Evolutionary conservation across 306 rosid species (phyloP), one percentile per base, ranked within the genome.

Genomic region (Citrullus mucosospermus): DNA sequence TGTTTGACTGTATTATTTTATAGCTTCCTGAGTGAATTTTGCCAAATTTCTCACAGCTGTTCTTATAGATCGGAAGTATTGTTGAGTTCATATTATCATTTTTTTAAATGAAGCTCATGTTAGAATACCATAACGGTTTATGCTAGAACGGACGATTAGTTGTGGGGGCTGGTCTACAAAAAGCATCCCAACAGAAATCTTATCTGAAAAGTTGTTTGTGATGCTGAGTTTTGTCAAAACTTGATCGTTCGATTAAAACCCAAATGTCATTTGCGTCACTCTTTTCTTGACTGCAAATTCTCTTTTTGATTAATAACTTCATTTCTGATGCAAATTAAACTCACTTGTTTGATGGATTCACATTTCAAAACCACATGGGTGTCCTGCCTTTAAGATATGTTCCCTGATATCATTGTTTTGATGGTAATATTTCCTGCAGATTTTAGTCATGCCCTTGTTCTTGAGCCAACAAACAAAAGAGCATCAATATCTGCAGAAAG

Each of bases 391-490:
- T 28, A 25, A 38, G 56, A 75, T 11, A 10, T 65, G 43, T 58
- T 78, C n/a, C 56, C 48, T 51, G n/a, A 15, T 65, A 36, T 51
- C 68, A 10, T 75, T 30, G 53, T 22, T 56, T 83, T 83, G 28
- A 86, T 76, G 79, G 13, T 22, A 32, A 14, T 75, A 78, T 80
- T 76, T 75, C 20, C 41, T 88, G 85, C 93, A 96, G 99, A 96
- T 86, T 96, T 87, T 77, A 90, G 78, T 55, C 80, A 90, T 66
- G 97, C 97, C 38, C 97, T 90, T 78, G 98, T 96, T 30, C 99
- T 96, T 38, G 99, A 96, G 88, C 99, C 99, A 63, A 96, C 98
- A 43, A 96, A 96, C 83, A 96, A 91, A 90, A 88, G 98, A 87
- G 99, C 99, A 61, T 80, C 98, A 9, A 10, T 74, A 30, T 81